phyloP scores from a whole-genome alignment of 768 basidiomycete species.

The Gautieria morchelliformis region DNA sequence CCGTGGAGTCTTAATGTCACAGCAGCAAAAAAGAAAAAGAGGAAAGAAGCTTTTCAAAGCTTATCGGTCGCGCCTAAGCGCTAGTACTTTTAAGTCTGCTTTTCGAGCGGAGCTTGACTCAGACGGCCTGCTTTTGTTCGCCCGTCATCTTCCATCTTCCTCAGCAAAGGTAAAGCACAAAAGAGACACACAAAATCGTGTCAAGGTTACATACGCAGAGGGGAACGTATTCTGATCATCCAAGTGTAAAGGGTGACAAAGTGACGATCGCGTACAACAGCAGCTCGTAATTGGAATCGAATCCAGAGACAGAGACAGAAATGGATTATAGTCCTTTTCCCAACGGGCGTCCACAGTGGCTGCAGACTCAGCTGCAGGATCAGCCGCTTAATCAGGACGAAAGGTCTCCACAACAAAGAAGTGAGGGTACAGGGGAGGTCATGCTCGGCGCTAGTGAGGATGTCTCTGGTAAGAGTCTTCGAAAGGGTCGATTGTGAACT shows the following conservation, averaged over 20 bases:
- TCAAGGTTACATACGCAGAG: constrained; percentile 1
- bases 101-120: not conserved
- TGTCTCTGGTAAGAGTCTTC: constrained; percentile 2
- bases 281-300: not conserved
- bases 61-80: not conserved
- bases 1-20: not conserved
- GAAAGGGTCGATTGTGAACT: not conserved
- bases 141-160: not conserved
- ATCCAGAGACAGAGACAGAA: not conserved
- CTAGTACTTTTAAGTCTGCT: not conserved
- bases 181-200: constrained; percentile 5
- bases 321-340: constrained; percentile 6
- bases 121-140: constrained; percentile 2
- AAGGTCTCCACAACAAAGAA: constrained; percentile 1
- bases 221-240: constrained; percentile 1
- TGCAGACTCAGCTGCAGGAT: constrained; percentile 3
- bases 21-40: not conserved
- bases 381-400: constrained; percentile 1
- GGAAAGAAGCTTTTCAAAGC: not conserved
- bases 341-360: not conserved
- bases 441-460: constrained; percentile 5
- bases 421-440: not conserved
- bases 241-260: constrained; percentile 2
- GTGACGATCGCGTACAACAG: not conserved
- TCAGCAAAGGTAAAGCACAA: constrained; percentile 4